Conservation (phyloP, 176 grass and related monocot genomes). For the Thinopyrum elongatum region DNA sequence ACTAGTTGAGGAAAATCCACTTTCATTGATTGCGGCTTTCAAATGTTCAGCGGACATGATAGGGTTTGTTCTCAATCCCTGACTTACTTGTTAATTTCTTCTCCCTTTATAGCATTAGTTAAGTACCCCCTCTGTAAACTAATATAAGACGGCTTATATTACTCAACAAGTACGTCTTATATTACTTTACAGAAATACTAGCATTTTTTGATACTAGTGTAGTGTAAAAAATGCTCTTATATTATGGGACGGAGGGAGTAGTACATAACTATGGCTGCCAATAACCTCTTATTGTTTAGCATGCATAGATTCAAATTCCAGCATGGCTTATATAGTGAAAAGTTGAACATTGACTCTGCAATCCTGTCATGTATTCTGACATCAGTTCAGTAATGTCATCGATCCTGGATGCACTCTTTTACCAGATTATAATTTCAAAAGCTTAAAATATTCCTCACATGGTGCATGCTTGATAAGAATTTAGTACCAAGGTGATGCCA, state of each 20-base stretch:
- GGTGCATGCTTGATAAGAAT: not conserved
- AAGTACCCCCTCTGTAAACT: not conserved
- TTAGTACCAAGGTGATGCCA: not conserved
- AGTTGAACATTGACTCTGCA: not conserved
- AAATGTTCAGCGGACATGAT: not conserved
- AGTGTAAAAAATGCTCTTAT: too few relatives aligned
- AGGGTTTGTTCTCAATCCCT: not conserved
- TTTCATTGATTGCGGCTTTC: not conserved
- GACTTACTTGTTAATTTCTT: not conserved
- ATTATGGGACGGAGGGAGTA: too few relatives aligned
- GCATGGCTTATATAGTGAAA: not conserved
- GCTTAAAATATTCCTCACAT: not conserved
- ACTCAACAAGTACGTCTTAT: too few relatives aligned
- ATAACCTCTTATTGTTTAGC: not conserved
- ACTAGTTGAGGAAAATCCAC: not conserved
- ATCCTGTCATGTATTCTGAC: not conserved
- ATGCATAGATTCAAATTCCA: not conserved
- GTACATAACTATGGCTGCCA: not conserved
- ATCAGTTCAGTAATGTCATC: not conserved
- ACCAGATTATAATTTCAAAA: not conserved
- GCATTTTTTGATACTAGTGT: too few relatives aligned
- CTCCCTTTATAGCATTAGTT: not conserved
- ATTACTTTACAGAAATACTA: too few relatives aligned
- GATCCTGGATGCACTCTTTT: not conserved
- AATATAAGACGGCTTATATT: too few relatives aligned